These are phyloP conservation scores for Aquilaria malaccensis DNA, from an alignment of 345 rosid species.

Conservation along the genomic window DNA sequence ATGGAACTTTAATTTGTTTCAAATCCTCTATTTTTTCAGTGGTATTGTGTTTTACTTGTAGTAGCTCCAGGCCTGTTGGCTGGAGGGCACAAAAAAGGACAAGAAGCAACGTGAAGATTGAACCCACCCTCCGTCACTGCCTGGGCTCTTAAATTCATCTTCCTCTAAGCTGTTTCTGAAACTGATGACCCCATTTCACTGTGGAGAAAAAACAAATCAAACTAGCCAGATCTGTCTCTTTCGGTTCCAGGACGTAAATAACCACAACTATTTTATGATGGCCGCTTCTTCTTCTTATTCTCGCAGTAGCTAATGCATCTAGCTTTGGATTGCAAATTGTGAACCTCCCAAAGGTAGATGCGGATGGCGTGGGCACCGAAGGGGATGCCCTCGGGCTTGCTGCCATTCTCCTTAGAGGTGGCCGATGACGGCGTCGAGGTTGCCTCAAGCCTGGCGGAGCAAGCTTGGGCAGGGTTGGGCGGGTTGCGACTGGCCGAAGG, in stretches of 20 bases:
- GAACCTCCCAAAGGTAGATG: constrained; percentile 58
- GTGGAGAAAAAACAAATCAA: constrained; percentile 1
- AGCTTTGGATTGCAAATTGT: constrained; percentile 61
- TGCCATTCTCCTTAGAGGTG: constrained; percentile 63
- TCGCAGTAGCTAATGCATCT: constrained; percentile 66
- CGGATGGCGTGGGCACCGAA: constrained; percentile 62
- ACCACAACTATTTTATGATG: constrained; percentile 12
- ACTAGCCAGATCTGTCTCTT: no score
- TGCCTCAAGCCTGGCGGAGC: constrained; percentile 70
- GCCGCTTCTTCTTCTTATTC: constrained; percentile 69
- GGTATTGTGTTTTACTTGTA: constrained; percentile 27
- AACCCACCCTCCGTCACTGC: constrained; percentile 52
- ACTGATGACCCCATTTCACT: constrained; percentile 41
- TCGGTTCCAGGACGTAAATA: no score
- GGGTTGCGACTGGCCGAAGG: constrained; percentile 68
- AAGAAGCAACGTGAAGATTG: constrained; percentile 37
- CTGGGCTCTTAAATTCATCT: constrained; percentile 50
- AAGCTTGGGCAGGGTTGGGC: constrained; percentile 72
- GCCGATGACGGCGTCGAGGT: constrained; percentile 65
- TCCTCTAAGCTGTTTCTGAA: constrained; percentile 52
- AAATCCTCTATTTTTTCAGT: neutral
- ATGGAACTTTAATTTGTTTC: neutral
- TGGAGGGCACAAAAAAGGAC: constrained; percentile 46
- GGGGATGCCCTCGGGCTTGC: constrained; percentile 57
- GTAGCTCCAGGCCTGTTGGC: constrained; percentile 55